Evolutionary conservation across 495 filamentous ascomycete genomes (phyloP).

Genomic region (Podospora australis): DNA sequence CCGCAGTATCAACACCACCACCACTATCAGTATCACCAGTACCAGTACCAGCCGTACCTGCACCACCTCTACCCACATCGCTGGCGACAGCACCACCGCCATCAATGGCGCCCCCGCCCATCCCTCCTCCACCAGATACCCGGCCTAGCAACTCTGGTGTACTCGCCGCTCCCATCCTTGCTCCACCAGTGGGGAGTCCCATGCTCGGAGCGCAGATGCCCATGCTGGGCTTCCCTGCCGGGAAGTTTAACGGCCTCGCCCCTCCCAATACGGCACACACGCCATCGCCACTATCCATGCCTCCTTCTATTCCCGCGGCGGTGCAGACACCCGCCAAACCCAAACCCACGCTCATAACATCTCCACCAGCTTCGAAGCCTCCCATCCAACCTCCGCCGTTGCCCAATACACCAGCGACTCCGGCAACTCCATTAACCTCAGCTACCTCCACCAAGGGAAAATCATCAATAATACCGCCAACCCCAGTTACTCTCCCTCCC

Average conservation of each 20-base stretch:
- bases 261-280: slow-evolving; percentile 38
- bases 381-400: slow-evolving; percentile 9
- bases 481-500: slow-evolving; percentile 4
- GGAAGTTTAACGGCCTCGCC: slow-evolving; percentile 36
- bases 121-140: slow-evolving; percentile 23
- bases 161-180: slow-evolving; percentile 37
- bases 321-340: slow-evolving; percentile 1
- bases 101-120: slow-evolving; percentile 22
- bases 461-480: slow-evolving; percentile 10
- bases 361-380: slow-evolving; percentile 8
- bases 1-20: slow-evolving; percentile 14
- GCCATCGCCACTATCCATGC: slow-evolving; percentile 32
- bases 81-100: slow-evolving; percentile 14
- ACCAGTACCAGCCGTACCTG: not conserved
- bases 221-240: slow-evolving; percentile 15
- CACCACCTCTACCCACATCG: not conserved
- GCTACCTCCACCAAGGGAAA: slow-evolving; percentile 1
- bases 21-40: not conserved
- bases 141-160: slow-evolving; percentile 32
- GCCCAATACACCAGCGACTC: not conserved
- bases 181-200: slow-evolving; percentile 21
- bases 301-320: slow-evolving; percentile 10
- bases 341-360: not conserved
- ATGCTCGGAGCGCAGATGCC: slow-evolving; percentile 20
- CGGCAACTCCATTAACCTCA: not conserved